Percentiles rank a stretch among this genome's conserved stretches.
Evolutionary conservation across 257 asterid genomes (phyloP).

Genomic region (Nicotiana knightiana): DNA sequence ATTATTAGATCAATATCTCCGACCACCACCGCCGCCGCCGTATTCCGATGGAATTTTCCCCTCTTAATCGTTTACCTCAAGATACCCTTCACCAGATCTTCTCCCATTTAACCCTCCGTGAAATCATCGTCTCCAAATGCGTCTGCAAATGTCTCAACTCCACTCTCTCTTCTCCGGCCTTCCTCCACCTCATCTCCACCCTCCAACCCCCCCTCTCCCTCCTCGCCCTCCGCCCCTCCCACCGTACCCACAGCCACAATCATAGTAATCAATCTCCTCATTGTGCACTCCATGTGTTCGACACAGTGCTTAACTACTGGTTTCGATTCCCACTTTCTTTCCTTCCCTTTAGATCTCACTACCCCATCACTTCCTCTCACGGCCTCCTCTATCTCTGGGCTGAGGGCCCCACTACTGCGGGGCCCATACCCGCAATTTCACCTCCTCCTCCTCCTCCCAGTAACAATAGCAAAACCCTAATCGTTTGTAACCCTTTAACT

Average conservation of each 20-base stretch:
- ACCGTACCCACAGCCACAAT: constrained; percentile 48
- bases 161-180: constrained; percentile 64
- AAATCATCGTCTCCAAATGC: constrained; percentile 62
- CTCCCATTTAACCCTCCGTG: constrained; percentile 63
- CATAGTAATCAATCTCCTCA: constrained; percentile 18
- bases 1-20: background rate
- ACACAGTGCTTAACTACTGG: constrained; percentile 61
- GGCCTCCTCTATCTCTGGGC: constrained; percentile 96
- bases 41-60: constrained; percentile 64
- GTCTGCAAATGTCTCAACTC: constrained; percentile 57
- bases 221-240: constrained; percentile 67
- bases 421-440: background rate
- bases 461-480: constrained; percentile 40
- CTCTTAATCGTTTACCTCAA: constrained; percentile 65
- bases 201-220: constrained; percentile 41
- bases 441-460: background rate
- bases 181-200: constrained; percentile 60
- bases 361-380: constrained; percentile 73
- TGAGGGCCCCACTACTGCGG: constrained; percentile 12
- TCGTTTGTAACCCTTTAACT: constrained; percentile 81
- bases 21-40: background rate
- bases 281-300: constrained; percentile 56
- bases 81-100: constrained; percentile 83
- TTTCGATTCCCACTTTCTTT: constrained; percentile 75
- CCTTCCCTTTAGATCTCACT: constrained; percentile 74